These are phyloP conservation scores for Melastoma candidum DNA, from an alignment of 441 rosid genomes.

Conservation along the genomic window DNA sequence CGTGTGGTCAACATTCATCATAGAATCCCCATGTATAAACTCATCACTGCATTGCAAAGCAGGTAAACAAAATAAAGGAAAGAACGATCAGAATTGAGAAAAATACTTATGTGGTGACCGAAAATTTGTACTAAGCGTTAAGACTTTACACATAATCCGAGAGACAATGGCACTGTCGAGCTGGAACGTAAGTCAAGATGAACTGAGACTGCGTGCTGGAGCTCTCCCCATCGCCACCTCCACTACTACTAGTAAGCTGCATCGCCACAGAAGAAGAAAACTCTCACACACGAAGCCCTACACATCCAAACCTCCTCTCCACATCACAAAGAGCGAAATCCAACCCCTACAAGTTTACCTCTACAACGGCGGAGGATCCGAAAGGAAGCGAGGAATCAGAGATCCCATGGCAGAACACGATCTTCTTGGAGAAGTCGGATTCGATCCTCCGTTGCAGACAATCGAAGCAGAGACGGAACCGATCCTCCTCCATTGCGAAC, in stretches of 20 bases:
- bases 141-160: no score
- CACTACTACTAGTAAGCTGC: slow-evolving; percentile 33
- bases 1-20: slow-evolving; percentile 4
- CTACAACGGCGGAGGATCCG: slow-evolving; percentile 67
- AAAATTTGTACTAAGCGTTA: no score
- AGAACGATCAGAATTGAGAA: no score
- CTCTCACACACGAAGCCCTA: not conserved
- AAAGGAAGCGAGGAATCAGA: slow-evolving; percentile 65
- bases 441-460: slow-evolving; percentile 62
- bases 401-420: slow-evolving; percentile 51
- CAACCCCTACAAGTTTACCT: slow-evolving; percentile 23
- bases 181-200: no score
- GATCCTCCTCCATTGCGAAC: no score
- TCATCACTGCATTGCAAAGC: slow-evolving; percentile 30
- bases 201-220: no score
- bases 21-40: slow-evolving; percentile 19
- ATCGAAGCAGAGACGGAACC: slow-evolving; percentile 34
- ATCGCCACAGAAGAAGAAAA: not conserved
- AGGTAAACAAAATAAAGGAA: not conserved
- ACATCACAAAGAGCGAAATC: not conserved
- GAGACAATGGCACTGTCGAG: no score
- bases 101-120: no score
- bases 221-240: slow-evolving; percentile 11
- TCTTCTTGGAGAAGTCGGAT: slow-evolving; percentile 57
- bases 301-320: not conserved